Evolutionary conservation across 352 stramenopile genomes (phyloP).

Genomic region (Pythium aphanidermatum): DNA sequence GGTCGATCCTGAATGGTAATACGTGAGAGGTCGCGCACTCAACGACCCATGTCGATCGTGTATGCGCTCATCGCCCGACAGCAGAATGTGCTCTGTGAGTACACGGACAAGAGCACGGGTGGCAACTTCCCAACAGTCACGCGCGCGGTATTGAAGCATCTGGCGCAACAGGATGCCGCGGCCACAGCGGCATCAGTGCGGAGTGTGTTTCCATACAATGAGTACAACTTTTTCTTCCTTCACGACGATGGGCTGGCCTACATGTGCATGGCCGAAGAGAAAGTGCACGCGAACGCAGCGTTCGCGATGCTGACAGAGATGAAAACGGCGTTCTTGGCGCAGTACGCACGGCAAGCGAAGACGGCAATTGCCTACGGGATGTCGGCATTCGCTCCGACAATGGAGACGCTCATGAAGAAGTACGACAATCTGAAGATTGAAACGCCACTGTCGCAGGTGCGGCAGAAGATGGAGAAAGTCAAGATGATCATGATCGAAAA

Average conservation of each 20-base stretch:
- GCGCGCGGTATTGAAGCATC: slow-evolving; percentile 63
- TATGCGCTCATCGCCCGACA: slow-evolving; percentile 66
- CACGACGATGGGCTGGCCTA: slow-evolving; percentile 64
- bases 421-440: slow-evolving; percentile 81
- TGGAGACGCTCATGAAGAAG: slow-evolving; percentile 72
- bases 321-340: slow-evolving; percentile 52
- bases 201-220: slow-evolving; percentile 73
- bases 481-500: slow-evolving; percentile 99
- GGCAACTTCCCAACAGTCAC: slow-evolving; percentile 77
- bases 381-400: slow-evolving; percentile 46
- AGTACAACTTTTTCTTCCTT: slow-evolving; percentile 82
- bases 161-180: slow-evolving; percentile 43
- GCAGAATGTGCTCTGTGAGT: slow-evolving; percentile 74
- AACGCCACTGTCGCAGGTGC: slow-evolving; percentile 79
- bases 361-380: slow-evolving; percentile 70
- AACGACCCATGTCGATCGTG: slow-evolving; percentile 58
- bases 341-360: slow-evolving; percentile 59
- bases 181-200: slow-evolving; percentile 19
- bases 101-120: slow-evolving; percentile 48
- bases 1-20: no score
- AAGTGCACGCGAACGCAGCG: slow-evolving; percentile 67
- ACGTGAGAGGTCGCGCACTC: no score
- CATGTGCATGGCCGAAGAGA: slow-evolving; percentile 80
- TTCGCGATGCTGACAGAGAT: slow-evolving; percentile 69
- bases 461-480: slow-evolving; percentile 96